Conservation (phyloP, 306 rosid genomes). For the Sechiopsis laciniata region DNA sequence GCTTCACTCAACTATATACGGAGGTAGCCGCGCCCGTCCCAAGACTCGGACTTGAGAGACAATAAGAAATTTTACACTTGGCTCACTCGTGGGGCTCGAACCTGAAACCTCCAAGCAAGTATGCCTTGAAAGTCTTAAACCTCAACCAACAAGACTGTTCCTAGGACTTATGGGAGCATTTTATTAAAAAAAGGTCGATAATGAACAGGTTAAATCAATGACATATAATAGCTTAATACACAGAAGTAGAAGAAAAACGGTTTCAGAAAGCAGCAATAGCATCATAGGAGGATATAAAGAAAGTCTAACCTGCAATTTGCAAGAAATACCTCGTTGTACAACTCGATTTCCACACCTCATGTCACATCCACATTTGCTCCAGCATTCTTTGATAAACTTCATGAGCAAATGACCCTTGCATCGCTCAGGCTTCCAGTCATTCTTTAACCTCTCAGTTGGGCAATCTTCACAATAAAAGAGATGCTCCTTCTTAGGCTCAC, state of each 20-base stretch:
- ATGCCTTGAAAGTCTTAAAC: too few relatives aligned
- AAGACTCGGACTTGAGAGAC: too few relatives aligned
- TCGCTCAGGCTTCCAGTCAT: conserved; percentile 40
- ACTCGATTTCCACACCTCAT: conserved; percentile 84
- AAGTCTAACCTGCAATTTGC: conserved; percentile 73
- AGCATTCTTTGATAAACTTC: conserved; percentile 88
- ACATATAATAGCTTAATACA: not conserved
- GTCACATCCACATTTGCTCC: conserved; percentile 92
- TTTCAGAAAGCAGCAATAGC: conserved; percentile 5
- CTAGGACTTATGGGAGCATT: too few relatives aligned
- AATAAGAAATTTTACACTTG: too few relatives aligned
- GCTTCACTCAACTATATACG: too few relatives aligned
- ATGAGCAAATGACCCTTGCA: conserved; percentile 77
- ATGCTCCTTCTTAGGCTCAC: conserved; percentile 42
- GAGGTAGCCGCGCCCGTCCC: too few relatives aligned
- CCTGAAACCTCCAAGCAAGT: too few relatives aligned
- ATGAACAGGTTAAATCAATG: not conserved
- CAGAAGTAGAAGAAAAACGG: not conserved
- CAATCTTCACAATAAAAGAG: conserved; percentile 64
- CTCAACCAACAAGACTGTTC: too few relatives aligned
- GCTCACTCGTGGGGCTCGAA: too few relatives aligned
- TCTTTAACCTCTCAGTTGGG: conserved; percentile 59
- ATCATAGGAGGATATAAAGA: conserved; percentile 23
- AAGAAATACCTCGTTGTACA: conserved; percentile 71
- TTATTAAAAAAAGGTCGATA: not conserved